A percentile compares a stretch with the other conserved stretches of the same genome.
Evolutionary conservation across 257 asterid species (phyloP).

Genomic region (Vinca minor): DNA sequence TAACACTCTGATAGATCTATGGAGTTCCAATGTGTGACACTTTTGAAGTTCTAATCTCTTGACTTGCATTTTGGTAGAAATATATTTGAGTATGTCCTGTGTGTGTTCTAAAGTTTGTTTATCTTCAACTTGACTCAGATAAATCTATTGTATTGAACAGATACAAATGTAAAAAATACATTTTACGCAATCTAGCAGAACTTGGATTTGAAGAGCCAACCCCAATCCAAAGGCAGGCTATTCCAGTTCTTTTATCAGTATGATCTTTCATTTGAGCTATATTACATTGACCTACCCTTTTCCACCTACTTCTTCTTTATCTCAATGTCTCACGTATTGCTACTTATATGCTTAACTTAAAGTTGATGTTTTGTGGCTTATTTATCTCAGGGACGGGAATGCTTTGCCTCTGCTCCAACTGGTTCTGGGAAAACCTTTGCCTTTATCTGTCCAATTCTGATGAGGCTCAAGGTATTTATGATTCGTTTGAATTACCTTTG

Average conservation of each 20-base stretch:
- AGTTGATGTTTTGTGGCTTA: constrained; percentile 1
- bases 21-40: neutral
- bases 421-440: constrained; percentile 98
- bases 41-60: neutral
- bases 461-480: constrained; percentile 60
- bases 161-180: constrained; percentile 51
- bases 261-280: constrained; percentile 43
- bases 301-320: constrained; percentile 7
- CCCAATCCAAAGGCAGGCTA: constrained; percentile 96
- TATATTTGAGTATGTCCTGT: too few relatives aligned
- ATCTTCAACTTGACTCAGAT: constrained; percentile 1
- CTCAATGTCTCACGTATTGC: constrained; percentile 7
- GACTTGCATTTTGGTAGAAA: neutral
- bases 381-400: constrained; percentile 68
- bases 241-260: constrained; percentile 84
- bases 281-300: constrained; percentile 1
- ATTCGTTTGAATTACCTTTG: neutral
- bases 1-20: neutral
- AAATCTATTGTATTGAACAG: constrained; percentile 33
- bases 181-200: constrained; percentile 55
- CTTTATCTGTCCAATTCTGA: constrained; percentile 70
- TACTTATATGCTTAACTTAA: neutral
- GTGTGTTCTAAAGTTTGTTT: neutral
- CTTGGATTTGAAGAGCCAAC: constrained; percentile 84
- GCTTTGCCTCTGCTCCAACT: constrained; percentile 92